Percentiles rank a stretch among this genome's conserved stretches.
Conservation (phyloP, 495 filamentous ascomycete species). For the Parmelia sp. region DNA sequence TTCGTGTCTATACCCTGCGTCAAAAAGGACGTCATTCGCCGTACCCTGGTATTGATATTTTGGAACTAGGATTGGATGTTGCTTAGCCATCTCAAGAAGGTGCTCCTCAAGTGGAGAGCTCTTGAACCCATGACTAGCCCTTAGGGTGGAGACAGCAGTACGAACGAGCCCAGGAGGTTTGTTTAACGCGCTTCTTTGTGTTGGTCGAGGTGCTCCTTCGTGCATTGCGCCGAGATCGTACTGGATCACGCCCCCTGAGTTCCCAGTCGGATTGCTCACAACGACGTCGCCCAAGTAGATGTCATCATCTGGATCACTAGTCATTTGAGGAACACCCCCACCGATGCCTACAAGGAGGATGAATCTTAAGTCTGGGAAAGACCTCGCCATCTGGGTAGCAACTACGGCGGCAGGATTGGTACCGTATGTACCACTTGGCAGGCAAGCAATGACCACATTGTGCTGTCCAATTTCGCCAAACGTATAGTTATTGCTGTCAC, state of each 20-base stretch:
- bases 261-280: conserved; percentile 33
- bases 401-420: conserved; percentile 28
- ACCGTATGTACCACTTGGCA: not conserved
- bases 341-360: conserved; percentile 40
- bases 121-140: conserved; percentile 25
- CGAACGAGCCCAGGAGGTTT: conserved; percentile 31
- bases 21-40: conserved; percentile 32
- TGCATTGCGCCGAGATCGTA: conserved; percentile 39
- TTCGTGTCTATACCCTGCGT: conserved; percentile 30
- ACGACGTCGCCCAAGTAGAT: conserved; percentile 42
- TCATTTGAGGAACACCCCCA: conserved; percentile 32
- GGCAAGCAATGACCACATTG: conserved; percentile 37
- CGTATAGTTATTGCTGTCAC: conserved; percentile 36
- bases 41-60: conserved; percentile 16
- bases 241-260: conserved; percentile 36
- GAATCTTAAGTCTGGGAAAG: conserved; percentile 34
- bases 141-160: conserved; percentile 27
- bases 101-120: conserved; percentile 18
- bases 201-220: conserved; percentile 29
- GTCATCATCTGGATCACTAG: too few relatives aligned
- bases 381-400: conserved; percentile 31
- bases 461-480: conserved; percentile 34
- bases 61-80: conserved; percentile 24
- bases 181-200: conserved; percentile 33
- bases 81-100: conserved; percentile 24